phyloP scores from a whole-genome alignment of 1,284 basidiomycete species.

The Somion occarium region DNA sequence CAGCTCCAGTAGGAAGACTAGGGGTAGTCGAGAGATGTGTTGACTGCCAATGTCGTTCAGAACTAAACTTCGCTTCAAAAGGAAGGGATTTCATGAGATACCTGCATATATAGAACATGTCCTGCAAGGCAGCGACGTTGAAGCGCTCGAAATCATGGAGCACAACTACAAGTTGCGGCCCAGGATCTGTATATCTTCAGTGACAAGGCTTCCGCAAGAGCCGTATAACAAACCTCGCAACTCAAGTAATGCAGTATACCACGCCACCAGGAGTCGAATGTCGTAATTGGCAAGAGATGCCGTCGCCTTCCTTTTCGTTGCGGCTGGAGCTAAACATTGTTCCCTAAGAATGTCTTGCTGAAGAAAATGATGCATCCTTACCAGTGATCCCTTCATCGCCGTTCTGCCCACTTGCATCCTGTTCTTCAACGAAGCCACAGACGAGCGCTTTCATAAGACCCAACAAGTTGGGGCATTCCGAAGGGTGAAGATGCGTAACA shows the following conservation, averaged over 20 bases:
- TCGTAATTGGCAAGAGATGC: conserved; percentile 56
- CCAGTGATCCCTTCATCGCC: conserved; percentile 22
- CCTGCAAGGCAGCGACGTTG: conserved; percentile 53
- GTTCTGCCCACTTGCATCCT: conserved; percentile 21
- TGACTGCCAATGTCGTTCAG: conserved; percentile 19
- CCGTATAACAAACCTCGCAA: conserved; percentile 27
- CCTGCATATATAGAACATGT: conserved; percentile 69
- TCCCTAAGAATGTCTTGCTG: no score
- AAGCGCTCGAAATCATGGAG: conserved; percentile 71
- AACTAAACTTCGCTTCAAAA: conserved; percentile 1
- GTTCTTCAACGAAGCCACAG: conserved; percentile 43
- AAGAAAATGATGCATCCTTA: no score
- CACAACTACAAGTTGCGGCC: conserved; percentile 44
- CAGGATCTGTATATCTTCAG: conserved; percentile 9
- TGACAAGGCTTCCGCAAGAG: not conserved
- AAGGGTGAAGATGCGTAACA: conserved; percentile 50
- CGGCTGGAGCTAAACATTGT: conserved; percentile 16
- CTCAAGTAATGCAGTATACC: conserved; percentile 44
- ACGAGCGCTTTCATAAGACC: conserved; percentile 55
- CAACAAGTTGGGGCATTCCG: conserved; percentile 50
- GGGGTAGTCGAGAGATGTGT: conserved; percentile 45
- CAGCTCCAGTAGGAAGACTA: conserved; percentile 56
- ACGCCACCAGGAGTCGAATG: conserved; percentile 50
- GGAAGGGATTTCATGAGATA: conserved; percentile 22
- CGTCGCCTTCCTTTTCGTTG: conserved; percentile 38